Evolutionary conservation across 768 basidiomycete species (phyloP), one percentile per base, ranked within the genome.

Genomic region (Trametes sanguinea): DNA sequence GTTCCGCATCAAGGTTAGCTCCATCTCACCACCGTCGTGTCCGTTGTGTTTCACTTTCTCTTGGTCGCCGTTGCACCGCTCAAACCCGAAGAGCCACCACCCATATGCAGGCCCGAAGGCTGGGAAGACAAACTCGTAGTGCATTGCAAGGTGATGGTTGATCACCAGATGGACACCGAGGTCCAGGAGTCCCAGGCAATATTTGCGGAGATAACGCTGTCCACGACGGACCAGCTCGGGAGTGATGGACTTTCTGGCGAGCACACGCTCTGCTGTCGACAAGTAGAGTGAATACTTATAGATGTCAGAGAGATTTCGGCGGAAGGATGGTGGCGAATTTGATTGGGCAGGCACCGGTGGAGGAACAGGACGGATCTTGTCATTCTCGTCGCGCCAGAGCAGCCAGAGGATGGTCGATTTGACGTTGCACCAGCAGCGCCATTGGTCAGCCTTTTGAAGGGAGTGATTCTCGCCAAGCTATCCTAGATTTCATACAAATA

Each of bases 61-160:
- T 4, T 50, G 55, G 1, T 7, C 9, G 0, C 61, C 61, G 13
- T 62, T 62, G 47, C 50, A 57, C n/a, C 61, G 42, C 51, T 62
- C 61, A 22, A 40, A 56, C 10, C 6, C 35, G 10, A 6, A 37
- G 35, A 57, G 22, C 61, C 61, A 62, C 61, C 61, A 62, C 37
- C 54, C 54, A 6, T 55, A 57, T 2, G 56, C 54, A 0, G 61
- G 61, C 0, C 61, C 54, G 16, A 61, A 61, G 35, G 47, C 45
- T 0, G 27, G 5, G 45, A 54, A 61, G 22, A 61, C 27, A 5
- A 39, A 13, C 2, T 45, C 52, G 33, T 61, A 61, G 27, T 61
- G 59, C 59, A 61, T 54, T 6, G 59, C 59, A 10, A 42, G 44
- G 27, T 61, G 59, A 16, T 40, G 44, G 37, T 61, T 61, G 1